Base-by-base conservation (phyloP, 108 stramenopile genomes). In the Fistulifera pelliculosa region DNA sequence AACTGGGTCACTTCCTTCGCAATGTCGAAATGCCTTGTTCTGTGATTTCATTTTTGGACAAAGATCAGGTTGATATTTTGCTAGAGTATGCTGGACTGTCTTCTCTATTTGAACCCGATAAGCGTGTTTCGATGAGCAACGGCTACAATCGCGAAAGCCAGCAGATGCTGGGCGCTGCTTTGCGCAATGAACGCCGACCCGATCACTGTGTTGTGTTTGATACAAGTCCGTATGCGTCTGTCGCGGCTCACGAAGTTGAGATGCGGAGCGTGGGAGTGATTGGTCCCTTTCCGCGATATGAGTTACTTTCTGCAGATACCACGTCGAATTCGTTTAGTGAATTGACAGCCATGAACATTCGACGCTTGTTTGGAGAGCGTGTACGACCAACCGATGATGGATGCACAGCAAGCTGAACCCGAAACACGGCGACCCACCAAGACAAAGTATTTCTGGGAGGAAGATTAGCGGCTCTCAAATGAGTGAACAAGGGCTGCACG, bases 141-240 rank as follows among this genome's bases (percentile, higher is more conserved):
- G 69, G 61, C 4, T 85, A 83, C 43, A 44, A 62, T 14, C 57
- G 60, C 22, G 81, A 79, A 25, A 62, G 52, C 38, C 71, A 74
- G 11, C 81, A 90, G 56, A 38, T 80, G 24, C 62, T 90, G 13
- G 87, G 81, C 19, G 77, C 66, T 6, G 62, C 81, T 13, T 41
- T 90, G 18, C 71, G 83, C n/a, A 56, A 81, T 19, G 81, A 83
- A 49, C 61, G 74, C 56, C 76, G 81, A 21, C 83, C 87, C 7
- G 81, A 85, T 44, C 73, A 78, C 43, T 90, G 87, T 52, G 66
- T 85, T 26, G 71, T 81, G 5, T 85, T 90, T 49, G 87, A 85
- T 58, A 64, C 74, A 40, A 81, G 71, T 42, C 83, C 87, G 0
- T 26, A 49, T 16, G 71, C 77, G 8, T 62, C 73, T 15, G 65